phyloP scores from a whole-genome alignment of 176 grass and related monocot species.

The Areca catechu region DNA sequence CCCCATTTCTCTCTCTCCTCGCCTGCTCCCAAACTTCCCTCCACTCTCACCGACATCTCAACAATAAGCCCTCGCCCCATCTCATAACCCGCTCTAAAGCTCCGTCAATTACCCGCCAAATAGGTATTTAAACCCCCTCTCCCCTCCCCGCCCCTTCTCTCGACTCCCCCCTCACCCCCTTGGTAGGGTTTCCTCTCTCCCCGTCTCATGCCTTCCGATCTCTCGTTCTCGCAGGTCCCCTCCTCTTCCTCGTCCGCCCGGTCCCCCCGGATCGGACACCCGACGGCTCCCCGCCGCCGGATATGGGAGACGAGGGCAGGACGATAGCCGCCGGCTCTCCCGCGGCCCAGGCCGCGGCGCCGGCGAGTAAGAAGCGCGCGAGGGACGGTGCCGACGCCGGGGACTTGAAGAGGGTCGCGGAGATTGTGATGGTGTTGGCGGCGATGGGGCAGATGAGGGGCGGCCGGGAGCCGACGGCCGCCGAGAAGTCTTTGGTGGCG shows the following conservation, averaged over 20 bases:
- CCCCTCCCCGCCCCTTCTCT: conserved; percentile 5
- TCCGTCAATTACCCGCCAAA: conserved; percentile 49
- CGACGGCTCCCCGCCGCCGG: background rate
- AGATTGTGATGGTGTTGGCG: conserved; percentile 94
- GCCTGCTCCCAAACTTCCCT: conserved; percentile 17
- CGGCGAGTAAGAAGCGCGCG: conserved; percentile 1
- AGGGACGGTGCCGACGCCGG: conserved; percentile 10
- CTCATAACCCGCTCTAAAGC: conserved; percentile 20
- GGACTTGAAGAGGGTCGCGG: conserved; percentile 71
- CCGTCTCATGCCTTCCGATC: background rate
- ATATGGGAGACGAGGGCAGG: conserved; percentile 21
- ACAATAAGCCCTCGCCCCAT: conserved; percentile 16
- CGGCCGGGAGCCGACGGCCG: conserved; percentile 59
- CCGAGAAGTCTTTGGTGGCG: conserved; percentile 70
- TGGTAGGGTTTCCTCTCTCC: conserved; percentile 12
- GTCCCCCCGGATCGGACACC: no score
- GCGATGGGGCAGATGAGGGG: conserved; percentile 64
- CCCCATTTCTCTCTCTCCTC: conserved; percentile 14
- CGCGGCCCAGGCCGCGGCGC: background rate
- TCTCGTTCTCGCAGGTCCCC: conserved; percentile 33
- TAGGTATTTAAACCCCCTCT: conserved; percentile 57
- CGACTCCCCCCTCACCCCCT: conserved; percentile 16
- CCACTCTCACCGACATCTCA: conserved; percentile 46
- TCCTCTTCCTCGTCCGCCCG: background rate
- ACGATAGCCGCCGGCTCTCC: no score